Conservation (phyloP, 2,329 filamentous ascomycete genomes). For the Pyricularia grisea region DNA sequence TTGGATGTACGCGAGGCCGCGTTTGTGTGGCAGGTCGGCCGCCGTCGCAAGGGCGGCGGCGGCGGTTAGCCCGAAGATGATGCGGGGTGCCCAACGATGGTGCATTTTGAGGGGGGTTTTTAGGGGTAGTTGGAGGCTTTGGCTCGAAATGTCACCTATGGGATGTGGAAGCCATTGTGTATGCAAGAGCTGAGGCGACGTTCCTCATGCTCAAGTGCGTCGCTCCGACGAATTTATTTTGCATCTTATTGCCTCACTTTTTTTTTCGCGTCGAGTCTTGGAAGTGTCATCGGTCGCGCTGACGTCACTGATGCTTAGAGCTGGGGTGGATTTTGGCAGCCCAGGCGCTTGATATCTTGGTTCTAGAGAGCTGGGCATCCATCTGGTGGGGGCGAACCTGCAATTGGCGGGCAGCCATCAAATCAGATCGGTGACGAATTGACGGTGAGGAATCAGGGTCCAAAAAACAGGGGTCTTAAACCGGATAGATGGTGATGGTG, state of each 20-base stretch:
- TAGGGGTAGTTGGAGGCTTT: not conserved
- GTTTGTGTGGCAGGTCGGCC: constrained; percentile 12
- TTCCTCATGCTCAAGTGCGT: not conserved
- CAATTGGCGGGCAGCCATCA: not conserved
- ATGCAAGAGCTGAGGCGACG: not conserved
- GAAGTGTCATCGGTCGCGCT: not conserved
- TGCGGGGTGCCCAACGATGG: not conserved
- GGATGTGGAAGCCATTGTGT: not conserved
- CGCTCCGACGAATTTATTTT: not conserved
- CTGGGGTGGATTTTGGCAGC: not conserved
- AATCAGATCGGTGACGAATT: not conserved
- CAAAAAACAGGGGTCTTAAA: not conserved
- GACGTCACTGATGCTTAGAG: not conserved
- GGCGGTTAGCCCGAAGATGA: not conserved
- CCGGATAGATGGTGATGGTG: not conserved
- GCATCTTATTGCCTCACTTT: not conserved
- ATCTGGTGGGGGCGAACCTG: not conserved
- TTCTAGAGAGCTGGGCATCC: not conserved
- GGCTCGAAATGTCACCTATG: not conserved
- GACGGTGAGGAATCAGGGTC: not conserved
- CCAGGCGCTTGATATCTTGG: not conserved
- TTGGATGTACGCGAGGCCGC: constrained; percentile 17
- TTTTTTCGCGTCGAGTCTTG: not conserved
- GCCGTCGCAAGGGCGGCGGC: not conserved
- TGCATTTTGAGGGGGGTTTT: not conserved